Evolutionary conservation across 2,329 filamentous ascomycete genomes (phyloP).

Genomic region (Ramularia collo-cygni): DNA sequence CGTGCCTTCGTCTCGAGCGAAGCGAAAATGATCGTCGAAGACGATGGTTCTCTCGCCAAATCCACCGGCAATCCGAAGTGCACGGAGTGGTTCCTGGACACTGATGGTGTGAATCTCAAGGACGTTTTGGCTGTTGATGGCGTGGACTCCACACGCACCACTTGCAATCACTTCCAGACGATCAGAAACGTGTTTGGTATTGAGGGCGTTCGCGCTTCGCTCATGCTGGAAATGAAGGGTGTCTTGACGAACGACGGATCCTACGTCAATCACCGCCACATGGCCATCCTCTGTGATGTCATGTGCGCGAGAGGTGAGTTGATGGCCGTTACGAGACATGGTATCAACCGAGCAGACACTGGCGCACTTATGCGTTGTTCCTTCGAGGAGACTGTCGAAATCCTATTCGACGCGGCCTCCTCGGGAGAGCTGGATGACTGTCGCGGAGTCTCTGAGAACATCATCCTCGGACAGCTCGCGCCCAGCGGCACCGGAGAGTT

Average conservation of each 20-base stretch:
- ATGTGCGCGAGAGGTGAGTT: conserved; percentile 95
- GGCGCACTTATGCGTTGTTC: conserved; percentile 99
- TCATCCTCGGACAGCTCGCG: conserved; percentile 95
- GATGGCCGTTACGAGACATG: conserved; percentile 94
- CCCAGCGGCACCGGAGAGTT: conserved; percentile 97
- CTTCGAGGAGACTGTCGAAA: conserved; percentile 98
- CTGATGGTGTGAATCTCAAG: conserved; percentile 78
- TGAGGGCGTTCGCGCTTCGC: conserved; percentile 79
- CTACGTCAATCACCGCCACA: conserved; percentile 97
- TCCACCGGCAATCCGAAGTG: conserved; percentile 68
- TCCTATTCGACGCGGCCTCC: conserved; percentile 89
- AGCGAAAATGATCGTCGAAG: conserved; percentile 57
- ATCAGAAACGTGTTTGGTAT: conserved; percentile 93
- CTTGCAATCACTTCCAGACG: conserved; percentile 93
- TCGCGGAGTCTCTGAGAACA: conserved; percentile 95
- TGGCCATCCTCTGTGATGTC: conserved; percentile 89
- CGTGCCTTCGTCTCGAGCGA: conserved; percentile 89
- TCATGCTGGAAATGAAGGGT: conserved; percentile 81
- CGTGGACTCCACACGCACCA: conserved; percentile 78
- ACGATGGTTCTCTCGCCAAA: conserved; percentile 66
- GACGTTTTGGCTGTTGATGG: conserved; percentile 80
- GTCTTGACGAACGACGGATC: conserved; percentile 98
- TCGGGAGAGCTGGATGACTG: conserved; percentile 96
- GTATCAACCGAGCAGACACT: conserved; percentile 96
- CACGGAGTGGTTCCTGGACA: conserved; percentile 94